Evolutionary conservation across 352 stramenopile species (phyloP), one percentile per base, ranked within the genome.

Genomic region (Phytophthora fragariae): DNA sequence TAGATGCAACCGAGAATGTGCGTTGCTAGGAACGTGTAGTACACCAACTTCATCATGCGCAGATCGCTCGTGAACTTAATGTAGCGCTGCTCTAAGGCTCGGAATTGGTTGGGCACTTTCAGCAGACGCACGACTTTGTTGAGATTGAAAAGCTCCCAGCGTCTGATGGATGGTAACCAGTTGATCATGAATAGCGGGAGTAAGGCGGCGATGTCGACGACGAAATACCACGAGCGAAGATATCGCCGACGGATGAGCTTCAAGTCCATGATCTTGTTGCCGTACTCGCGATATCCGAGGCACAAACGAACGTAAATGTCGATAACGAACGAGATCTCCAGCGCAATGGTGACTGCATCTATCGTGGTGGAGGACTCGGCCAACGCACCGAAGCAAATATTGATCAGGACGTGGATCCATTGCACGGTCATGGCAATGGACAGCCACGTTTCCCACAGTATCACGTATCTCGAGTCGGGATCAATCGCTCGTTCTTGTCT

Each of bases 201-300:
- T 1, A 89, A 35, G 1, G 82, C 79, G 2, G 83, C 10, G 1
- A 83, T 56, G 31, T 90, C 82, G 2, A 90, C 15, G 0, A 74
- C 24, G 56, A 90, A 90, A 15, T 53, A 64, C 54, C 37, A 75
- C 1, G 84, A 90, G 4, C 46, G 31, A 4, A 82, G 72, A 50
- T 90, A 92, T 10, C 70, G 70, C 1, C 62, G 78, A 19, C 63
- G 74, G 15, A 86, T 86, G 14, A 77, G 41, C 15, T 57, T 57
- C 11, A 71, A 53, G 29, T 89, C 68, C 77, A 89, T 84, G 57
- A 90, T 68, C 47, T 92, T 92, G 63, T 90, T 92, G 31, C 84
- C 84, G 54, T 80, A 90, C 5, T 80, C 70, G 54, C 82, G 86
- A 62, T 79, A 89, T 0, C 84, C 83, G 6, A 89, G 72, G 5